These are phyloP conservation scores for Xylariomycetidae sp. DNA, from an alignment of 2,329 filamentous ascomycete species.

Conservation along the genomic window DNA sequence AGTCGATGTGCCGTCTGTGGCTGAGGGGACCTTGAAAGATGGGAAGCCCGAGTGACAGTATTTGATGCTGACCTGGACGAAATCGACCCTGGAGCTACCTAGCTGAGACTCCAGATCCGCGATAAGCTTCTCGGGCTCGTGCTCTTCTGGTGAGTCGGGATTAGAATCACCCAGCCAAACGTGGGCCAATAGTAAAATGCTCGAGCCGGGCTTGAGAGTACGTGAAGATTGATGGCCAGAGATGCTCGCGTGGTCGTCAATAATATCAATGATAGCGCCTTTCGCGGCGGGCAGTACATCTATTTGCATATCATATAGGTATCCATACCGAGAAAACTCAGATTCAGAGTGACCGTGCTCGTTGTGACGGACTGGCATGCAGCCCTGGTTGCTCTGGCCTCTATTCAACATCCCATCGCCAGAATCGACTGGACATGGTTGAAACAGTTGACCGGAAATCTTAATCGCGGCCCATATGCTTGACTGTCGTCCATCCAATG, in stretches of 20 bases:
- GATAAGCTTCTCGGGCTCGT: slow-evolving; percentile 52
- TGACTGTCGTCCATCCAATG: slow-evolving; percentile 27
- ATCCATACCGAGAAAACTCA: slow-evolving; percentile 34
- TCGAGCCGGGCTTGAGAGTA: slow-evolving; percentile 38
- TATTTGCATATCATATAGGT: slow-evolving; percentile 44
- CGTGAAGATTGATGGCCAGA: slow-evolving; percentile 23
- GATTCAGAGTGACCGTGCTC: slow-evolving; percentile 14
- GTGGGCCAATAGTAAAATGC: slow-evolving; percentile 44
- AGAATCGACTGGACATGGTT: slow-evolving; percentile 11
- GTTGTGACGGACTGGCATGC: slow-evolving; percentile 11
- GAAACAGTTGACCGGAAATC: slow-evolving; percentile 36
- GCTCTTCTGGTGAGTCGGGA: slow-evolving; percentile 15
- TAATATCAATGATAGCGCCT: slow-evolving; percentile 40
- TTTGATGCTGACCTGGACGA: slow-evolving; percentile 46
- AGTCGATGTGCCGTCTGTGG: slow-evolving; percentile 29
- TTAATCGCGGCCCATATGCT: slow-evolving; percentile 47
- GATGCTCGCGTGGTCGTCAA: slow-evolving; percentile 27
- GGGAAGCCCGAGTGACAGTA: slow-evolving; percentile 56
- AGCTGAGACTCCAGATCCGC: slow-evolving; percentile 55
- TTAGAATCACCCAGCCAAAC: slow-evolving; percentile 32
- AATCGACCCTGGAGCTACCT: slow-evolving; percentile 42
- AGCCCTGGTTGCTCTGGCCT: slow-evolving; percentile 6
- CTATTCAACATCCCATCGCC: slow-evolving; percentile 1
- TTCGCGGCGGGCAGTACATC: slow-evolving; percentile 38
- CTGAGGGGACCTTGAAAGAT: slow-evolving; percentile 18